Conservation (phyloP, 176 grass and related monocot species). For the Urochloa ruziziensis region DNA sequence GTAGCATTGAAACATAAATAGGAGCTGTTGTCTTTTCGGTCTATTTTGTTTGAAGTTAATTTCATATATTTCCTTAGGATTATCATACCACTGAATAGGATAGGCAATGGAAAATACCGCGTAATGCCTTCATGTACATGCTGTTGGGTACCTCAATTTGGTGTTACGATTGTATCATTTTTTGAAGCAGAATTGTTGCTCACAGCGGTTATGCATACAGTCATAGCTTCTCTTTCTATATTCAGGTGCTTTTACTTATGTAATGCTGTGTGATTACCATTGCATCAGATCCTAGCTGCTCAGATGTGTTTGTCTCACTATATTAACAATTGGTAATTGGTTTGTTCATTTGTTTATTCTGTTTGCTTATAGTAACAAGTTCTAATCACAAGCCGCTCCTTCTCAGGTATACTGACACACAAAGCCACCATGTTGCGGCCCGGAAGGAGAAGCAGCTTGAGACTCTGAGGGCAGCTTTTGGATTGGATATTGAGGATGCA, state of each 20-base stretch:
- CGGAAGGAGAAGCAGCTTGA: slow-evolving; percentile 92
- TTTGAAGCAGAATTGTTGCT: neutral
- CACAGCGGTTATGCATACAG: neutral
- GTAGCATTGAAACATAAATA: too few species aligned
- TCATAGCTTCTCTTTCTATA: neutral
- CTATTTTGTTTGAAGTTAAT: neutral
- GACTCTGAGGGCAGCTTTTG: slow-evolving; percentile 68
- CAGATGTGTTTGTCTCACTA: neutral
- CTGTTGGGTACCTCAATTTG: neutral
- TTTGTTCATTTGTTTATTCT: slow-evolving; percentile 6
- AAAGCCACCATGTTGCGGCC: slow-evolving; percentile 86
- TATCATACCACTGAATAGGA: neutral
- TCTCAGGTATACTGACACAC: slow-evolving; percentile 69
- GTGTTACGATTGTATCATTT: neutral
- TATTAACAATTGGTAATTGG: neutral
- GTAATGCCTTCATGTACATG: neutral
- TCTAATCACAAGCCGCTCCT: slow-evolving; percentile 11
- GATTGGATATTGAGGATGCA: slow-evolving; percentile 45
- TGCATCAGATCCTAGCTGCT: neutral
- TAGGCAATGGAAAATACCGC: neutral
- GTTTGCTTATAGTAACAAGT: neutral
- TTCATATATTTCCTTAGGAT: neutral
- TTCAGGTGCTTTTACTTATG: neutral
- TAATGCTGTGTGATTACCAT: neutral
- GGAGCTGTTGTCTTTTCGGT: neutral